Conservation (phyloP, 2,329 filamentous ascomycete species). For the Aaosphaeria arxii region DNA sequence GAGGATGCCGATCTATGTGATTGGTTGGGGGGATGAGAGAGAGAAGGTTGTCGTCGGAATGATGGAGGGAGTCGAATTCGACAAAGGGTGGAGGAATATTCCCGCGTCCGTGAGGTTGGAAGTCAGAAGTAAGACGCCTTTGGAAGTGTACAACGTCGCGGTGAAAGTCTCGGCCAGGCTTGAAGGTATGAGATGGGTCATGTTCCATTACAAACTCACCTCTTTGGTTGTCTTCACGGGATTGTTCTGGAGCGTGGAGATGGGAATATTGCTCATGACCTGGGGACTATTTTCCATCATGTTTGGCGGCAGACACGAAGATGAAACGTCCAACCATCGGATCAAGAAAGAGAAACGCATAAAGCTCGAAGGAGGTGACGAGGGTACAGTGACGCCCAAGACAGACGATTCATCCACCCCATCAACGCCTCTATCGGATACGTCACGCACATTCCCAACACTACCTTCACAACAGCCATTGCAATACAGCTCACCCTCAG, state of each 20-base stretch:
- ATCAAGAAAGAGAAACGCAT: slow-evolving; percentile 10
- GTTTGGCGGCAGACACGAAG: slow-evolving; percentile 14
- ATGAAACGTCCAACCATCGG: slow-evolving; percentile 4
- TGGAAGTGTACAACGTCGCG: slow-evolving; percentile 73
- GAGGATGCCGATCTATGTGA: slow-evolving; percentile 63
- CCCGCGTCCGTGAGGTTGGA: slow-evolving; percentile 61
- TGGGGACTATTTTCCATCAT: slow-evolving; percentile 58
- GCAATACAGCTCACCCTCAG: slow-evolving; percentile 25
- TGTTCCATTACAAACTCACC: slow-evolving; percentile 77
- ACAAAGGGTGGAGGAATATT: slow-evolving; percentile 50
- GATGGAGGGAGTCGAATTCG: slow-evolving; percentile 71
- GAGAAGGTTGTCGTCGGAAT: slow-evolving; percentile 65
- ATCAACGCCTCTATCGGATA: slow-evolving; percentile 39
- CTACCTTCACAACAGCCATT: slow-evolving; percentile 44
- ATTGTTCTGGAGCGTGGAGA: slow-evolving; percentile 74
- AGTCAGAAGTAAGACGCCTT: slow-evolving; percentile 63
- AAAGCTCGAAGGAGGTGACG: slow-evolving; percentile 4
- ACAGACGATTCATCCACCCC: no score
- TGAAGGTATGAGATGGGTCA: slow-evolving; percentile 67
- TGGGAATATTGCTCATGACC: slow-evolving; percentile 62
- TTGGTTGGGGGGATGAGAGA: slow-evolving; percentile 64
- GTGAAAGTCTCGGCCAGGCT: slow-evolving; percentile 73
- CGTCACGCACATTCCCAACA: slow-evolving; percentile 48
- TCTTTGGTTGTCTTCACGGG: slow-evolving; percentile 67
- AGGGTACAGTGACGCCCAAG: background rate